Evolutionary conservation across 257 asterid species (phyloP), one percentile per base, ranked within the genome.

Genomic region (Penstemon barbatus): DNA sequence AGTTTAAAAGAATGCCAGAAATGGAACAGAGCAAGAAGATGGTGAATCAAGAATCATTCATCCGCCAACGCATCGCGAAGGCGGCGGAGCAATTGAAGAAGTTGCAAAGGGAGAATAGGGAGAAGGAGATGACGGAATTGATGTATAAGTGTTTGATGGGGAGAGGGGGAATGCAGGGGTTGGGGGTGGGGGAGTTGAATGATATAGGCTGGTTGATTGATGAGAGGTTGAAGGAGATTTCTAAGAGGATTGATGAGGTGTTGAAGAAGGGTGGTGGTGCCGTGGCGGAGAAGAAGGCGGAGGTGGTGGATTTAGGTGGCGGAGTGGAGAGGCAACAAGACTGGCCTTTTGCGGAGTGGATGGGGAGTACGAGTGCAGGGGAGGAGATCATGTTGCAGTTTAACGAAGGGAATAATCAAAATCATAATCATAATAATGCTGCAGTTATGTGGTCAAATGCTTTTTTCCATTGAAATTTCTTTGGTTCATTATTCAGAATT

Each of bases 21-120:
- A 90, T 90, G 95, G 97, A 90, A 74, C 96, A 88, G 46, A 86
- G 90, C 87, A 90, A 88, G 77, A 90, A 90, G 66, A 90, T 90
- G 97, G 89, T 88, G 49, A 88, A 83, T 55, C 97, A 90, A 43
- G 97, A 90, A 59, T 72, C 85, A 6, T 88, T 88, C 77, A 75
- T 88, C 67, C 75, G 89, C 61, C 80, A 79, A 45, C 75, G 97
- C 19, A 83, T 86, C 1, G 37, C 88, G 4, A 88, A 88, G 79
- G 89, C 88, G 15, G 82, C 75, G 0, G 97, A 90, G 25, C 90
- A 81, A 56, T 75, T 88, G 48, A 88, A 83, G 85, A 90, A 90
- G 77, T 74, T 78, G 5, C 83, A 74, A 61, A 86, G 82, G 72
- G 95, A 88, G 36, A 90, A 90, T n/a, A 76, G 91, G 1, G 90